These are phyloP conservation scores for Colletotrichum caudatum DNA, from an alignment of 2,329 filamentous ascomycete genomes.

Conservation along the genomic window DNA sequence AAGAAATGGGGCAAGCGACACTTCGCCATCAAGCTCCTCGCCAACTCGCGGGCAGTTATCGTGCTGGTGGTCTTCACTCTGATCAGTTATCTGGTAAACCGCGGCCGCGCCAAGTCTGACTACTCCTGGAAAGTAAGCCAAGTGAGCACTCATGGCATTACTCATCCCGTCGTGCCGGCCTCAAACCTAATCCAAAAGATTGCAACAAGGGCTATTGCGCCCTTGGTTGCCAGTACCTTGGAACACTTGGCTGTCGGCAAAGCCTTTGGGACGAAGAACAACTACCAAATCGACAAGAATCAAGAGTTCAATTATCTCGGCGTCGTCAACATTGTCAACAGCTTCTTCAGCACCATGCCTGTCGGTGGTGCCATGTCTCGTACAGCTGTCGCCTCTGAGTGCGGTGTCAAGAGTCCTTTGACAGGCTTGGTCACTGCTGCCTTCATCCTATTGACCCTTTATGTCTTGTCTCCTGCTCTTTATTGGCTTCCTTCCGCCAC, in stretches of 20 bases:
- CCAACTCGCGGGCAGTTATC: constrained; percentile 71
- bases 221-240: constrained; percentile 71
- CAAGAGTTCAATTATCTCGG: constrained; percentile 76
- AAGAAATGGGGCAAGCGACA: constrained; percentile 71
- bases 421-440: constrained; percentile 71
- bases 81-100: constrained; percentile 73
- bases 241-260: constrained; percentile 75
- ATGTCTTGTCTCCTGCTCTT: constrained; percentile 69
- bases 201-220: constrained; percentile 66
- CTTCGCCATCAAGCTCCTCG: constrained; percentile 68
- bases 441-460: constrained; percentile 72
- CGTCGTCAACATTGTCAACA: constrained; percentile 72
- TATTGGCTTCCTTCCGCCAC: constrained; percentile 77
- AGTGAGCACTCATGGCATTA: constrained; percentile 66
- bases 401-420: constrained; percentile 71
- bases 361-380: constrained; percentile 76
- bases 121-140: constrained; percentile 69
- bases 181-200: constrained; percentile 48
- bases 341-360: constrained; percentile 73
- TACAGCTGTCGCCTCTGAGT: constrained; percentile 75
- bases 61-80: constrained; percentile 72
- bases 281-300: constrained; percentile 72
- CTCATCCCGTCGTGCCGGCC: constrained; percentile 63
- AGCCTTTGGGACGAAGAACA: constrained; percentile 71
- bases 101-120: constrained; percentile 57